Percentiles rank a stretch among this genome's conserved stretches.
phyloP scores from a whole-genome alignment of 2,329 filamentous ascomycete species.

The Pseudodiploospora longispora region DNA sequence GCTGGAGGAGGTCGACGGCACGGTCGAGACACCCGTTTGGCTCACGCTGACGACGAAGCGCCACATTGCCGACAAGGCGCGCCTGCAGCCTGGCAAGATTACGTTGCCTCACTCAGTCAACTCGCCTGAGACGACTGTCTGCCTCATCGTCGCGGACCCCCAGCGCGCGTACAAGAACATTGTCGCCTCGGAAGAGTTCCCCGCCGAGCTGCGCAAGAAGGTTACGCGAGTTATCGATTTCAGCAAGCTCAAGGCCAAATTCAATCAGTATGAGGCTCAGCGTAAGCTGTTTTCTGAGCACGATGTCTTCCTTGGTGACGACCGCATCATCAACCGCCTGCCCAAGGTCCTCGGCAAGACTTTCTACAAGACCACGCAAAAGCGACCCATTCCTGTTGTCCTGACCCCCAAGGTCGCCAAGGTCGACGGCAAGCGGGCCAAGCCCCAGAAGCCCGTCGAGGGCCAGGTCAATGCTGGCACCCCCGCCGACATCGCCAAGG shows the following conservation, averaged over 20 bases:
- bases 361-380: slow-evolving; percentile 77
- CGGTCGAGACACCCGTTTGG: slow-evolving; percentile 48
- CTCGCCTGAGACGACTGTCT: slow-evolving; percentile 60
- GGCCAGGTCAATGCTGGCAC: slow-evolving; percentile 39
- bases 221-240: slow-evolving; percentile 74
- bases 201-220: slow-evolving; percentile 54
- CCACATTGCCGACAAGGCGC: slow-evolving; percentile 62
- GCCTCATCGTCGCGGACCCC: slow-evolving; percentile 73
- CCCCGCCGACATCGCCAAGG: slow-evolving; percentile 62
- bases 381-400: slow-evolving; percentile 78
- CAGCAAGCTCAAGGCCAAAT: slow-evolving; percentile 73
- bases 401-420: slow-evolving; percentile 57
- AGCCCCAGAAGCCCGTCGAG: slow-evolving; percentile 45
- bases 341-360: slow-evolving; percentile 79
- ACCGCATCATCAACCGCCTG: slow-evolving; percentile 68
- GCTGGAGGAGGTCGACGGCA: slow-evolving; percentile 37
- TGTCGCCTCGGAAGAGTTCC: slow-evolving; percentile 65
- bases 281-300: slow-evolving; percentile 78
- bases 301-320: slow-evolving; percentile 89
- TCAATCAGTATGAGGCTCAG: slow-evolving; percentile 79
- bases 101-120: slow-evolving; percentile 68
- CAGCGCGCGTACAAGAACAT: slow-evolving; percentile 89
- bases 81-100: slow-evolving; percentile 79
- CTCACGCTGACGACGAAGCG: slow-evolving; percentile 57
- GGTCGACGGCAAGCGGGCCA: slow-evolving; percentile 49